Conservation (phyloP, 176 grass and related monocot genomes). For the Saccharum spontaneum region DNA sequence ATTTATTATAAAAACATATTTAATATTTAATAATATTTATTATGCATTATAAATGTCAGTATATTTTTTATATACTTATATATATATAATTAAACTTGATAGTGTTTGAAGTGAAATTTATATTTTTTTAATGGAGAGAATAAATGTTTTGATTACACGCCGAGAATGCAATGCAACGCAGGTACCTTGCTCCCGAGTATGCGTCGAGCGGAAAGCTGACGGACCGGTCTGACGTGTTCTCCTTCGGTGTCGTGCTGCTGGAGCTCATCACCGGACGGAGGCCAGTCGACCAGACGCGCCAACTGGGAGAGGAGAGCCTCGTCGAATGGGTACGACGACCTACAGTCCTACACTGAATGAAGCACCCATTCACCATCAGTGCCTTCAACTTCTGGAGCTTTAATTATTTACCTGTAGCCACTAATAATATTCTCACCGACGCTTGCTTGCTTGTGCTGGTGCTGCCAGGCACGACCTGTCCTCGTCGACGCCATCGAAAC, state of each 20-base stretch:
- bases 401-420: too few species aligned
- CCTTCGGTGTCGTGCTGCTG: slow-evolving; percentile 86
- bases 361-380: neutral
- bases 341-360: too few species aligned
- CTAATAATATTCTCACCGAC: neutral
- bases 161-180: neutral
- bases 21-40: too few species aligned
- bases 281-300: slow-evolving; percentile 59
- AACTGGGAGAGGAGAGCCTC: slow-evolving; percentile 70
- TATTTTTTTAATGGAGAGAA: too few species aligned
- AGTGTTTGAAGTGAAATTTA: too few species aligned
- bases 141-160: neutral
- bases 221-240: slow-evolving; percentile 84
- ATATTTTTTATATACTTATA: too few species aligned
- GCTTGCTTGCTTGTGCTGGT: neutral
- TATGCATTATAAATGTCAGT: too few species aligned
- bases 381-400: neutral
- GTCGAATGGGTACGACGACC: slow-evolving; percentile 66
- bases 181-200: slow-evolving; percentile 87
- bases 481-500: slow-evolving; percentile 51
- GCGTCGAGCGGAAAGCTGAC: slow-evolving; percentile 85
- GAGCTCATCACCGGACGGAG: slow-evolving; percentile 86
- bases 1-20: too few species aligned
- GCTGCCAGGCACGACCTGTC: slow-evolving; percentile 47
- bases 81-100: too few species aligned